Percentiles rank a stretch among this genome's conserved stretches.
phyloP scores from a whole-genome alignment of 2,329 filamentous ascomycete species.

The Fusarium redolens region DNA sequence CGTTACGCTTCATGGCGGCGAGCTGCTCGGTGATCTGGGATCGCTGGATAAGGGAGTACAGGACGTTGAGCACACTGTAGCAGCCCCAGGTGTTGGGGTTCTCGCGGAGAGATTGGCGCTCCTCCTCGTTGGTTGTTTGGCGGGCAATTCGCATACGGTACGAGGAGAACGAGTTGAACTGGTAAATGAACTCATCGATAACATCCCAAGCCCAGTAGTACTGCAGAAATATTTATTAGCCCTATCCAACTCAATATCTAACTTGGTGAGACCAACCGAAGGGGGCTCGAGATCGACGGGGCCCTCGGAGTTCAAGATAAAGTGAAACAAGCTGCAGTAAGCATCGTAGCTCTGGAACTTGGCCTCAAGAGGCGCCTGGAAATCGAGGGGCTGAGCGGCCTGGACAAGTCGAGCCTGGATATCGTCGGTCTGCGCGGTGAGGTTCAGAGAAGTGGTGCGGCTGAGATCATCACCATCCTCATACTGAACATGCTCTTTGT shows the following conservation, averaged over 20 bases:
- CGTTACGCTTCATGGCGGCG: constrained; percentile 91
- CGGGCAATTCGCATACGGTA: constrained; percentile 94
- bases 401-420: constrained; percentile 92
- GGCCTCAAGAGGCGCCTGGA: constrained; percentile 92
- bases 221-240: constrained; percentile 59
- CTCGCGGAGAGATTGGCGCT: constrained; percentile 89
- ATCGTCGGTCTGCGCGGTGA: constrained; percentile 83
- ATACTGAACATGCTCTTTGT: constrained; percentile 95
- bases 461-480: constrained; percentile 87
- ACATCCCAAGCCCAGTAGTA: constrained; percentile 99
- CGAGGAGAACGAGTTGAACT: constrained; percentile 99
- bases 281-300: constrained; percentile 97
- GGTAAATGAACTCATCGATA: constrained; percentile 99
- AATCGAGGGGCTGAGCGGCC: constrained; percentile 94
- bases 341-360: constrained; percentile 99
- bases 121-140: constrained; percentile 86
- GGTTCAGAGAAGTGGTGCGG: constrained; percentile 74
- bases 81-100: constrained; percentile 99
- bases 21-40: constrained; percentile 99
- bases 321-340: constrained; percentile 99
- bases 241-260: constrained; percentile 12
- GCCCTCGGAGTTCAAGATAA: constrained; percentile 98
- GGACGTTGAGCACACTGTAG: constrained; percentile 98
- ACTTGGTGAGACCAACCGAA: constrained; percentile 73
- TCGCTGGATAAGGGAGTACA: constrained; percentile 98